A percentile compares a stretch with the other conserved stretches of the same genome.
Conservation (phyloP, 345 rosid genomes). For the Odontarrhena argentea region DNA sequence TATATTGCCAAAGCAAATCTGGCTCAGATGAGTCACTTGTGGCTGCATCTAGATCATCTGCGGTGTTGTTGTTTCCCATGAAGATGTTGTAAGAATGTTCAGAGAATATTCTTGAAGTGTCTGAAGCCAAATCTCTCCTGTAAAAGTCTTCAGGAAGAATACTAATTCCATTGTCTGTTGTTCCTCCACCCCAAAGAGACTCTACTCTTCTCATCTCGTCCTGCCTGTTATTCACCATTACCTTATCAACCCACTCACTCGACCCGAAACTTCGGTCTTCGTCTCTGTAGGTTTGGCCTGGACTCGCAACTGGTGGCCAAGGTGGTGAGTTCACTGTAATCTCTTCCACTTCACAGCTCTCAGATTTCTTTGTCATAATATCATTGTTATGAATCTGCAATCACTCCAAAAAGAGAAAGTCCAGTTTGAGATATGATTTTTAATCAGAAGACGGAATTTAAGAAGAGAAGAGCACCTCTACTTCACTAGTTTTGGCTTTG, state of each 20-base stretch:
- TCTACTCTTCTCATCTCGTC: constrained; percentile 50
- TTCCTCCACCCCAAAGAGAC: constrained; percentile 55
- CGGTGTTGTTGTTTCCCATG: constrained; percentile 57
- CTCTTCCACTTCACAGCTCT: constrained; percentile 84
- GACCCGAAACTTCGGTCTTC: constrained; percentile 70
- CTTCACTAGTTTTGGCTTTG: constrained; percentile 64
- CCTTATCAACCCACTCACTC: constrained; percentile 95
- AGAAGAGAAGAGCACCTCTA: constrained; percentile 56
- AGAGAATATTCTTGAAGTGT: constrained; percentile 61
- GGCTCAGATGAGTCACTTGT: constrained; percentile 92
- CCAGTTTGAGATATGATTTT: constrained; percentile 13
- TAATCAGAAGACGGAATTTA: constrained; percentile 11
- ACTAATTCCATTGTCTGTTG: constrained; percentile 47
- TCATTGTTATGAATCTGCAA: constrained; percentile 58
- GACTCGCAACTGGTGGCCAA: constrained; percentile 84
- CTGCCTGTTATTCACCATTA: constrained; percentile 92
- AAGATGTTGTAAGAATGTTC: constrained; percentile 72
- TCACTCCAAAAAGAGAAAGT: constrained; percentile 20
- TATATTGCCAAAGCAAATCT: constrained; percentile 88
- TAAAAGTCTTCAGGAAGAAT: constrained; percentile 57
- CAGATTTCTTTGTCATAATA: constrained; percentile 55
- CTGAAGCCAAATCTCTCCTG: constrained; percentile 67
- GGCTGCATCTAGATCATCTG: constrained; percentile 81
- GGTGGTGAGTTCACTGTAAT: constrained; percentile 86
- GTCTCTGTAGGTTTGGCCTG: constrained; percentile 59